Conservation (phyloP, 1,284 basidiomycete genomes). For the Neotropicomus parvogracilis region DNA sequence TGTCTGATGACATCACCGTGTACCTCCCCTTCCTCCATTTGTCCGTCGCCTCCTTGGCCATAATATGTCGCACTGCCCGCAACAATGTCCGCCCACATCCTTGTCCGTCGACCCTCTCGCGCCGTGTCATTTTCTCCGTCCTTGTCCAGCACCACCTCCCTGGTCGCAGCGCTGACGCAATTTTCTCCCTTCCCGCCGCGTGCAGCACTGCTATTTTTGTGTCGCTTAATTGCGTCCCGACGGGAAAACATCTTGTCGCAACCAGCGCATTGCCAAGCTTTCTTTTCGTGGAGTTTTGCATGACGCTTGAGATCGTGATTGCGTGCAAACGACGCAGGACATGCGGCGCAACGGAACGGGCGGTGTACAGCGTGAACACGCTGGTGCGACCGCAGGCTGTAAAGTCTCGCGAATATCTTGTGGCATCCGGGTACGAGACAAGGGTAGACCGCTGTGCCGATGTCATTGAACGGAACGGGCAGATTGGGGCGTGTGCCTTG, state of each 20-base stretch:
- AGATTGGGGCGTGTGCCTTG: slow-evolving; percentile 25
- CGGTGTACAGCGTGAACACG: slow-evolving; percentile 58
- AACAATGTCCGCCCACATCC: slow-evolving; percentile 58
- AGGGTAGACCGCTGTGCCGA: slow-evolving; percentile 71
- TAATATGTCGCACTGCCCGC: slow-evolving; percentile 35
- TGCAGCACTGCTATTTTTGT: slow-evolving; percentile 55
- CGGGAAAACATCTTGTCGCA: slow-evolving; percentile 71
- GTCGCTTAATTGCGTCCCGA: slow-evolving; percentile 71
- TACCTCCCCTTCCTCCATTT: slow-evolving; percentile 64
- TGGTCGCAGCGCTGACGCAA: slow-evolving; percentile 53
- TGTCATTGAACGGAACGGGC: slow-evolving; percentile 42
- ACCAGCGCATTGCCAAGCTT: slow-evolving; percentile 65
- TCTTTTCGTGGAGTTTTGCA: slow-evolving; percentile 60
- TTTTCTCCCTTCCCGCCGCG: slow-evolving; percentile 45
- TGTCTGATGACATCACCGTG: slow-evolving; percentile 45
- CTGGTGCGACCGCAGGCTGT: slow-evolving; percentile 64
- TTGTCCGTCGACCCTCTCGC: slow-evolving; percentile 54
- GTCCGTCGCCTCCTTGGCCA: slow-evolving; percentile 30
- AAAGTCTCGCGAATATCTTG: slow-evolving; percentile 64
- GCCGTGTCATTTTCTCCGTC: slow-evolving; percentile 48
- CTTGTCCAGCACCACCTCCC: slow-evolving; percentile 57
- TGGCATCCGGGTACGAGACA: slow-evolving; percentile 58
- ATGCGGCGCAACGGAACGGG: slow-evolving; percentile 57
- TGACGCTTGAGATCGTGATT: slow-evolving; percentile 77
- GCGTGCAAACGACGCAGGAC: slow-evolving; percentile 69